These are phyloP conservation scores for Saccharomyces mikatae DNA, from an alignment of 805 yeast genomes.

Conservation along the genomic window DNA sequence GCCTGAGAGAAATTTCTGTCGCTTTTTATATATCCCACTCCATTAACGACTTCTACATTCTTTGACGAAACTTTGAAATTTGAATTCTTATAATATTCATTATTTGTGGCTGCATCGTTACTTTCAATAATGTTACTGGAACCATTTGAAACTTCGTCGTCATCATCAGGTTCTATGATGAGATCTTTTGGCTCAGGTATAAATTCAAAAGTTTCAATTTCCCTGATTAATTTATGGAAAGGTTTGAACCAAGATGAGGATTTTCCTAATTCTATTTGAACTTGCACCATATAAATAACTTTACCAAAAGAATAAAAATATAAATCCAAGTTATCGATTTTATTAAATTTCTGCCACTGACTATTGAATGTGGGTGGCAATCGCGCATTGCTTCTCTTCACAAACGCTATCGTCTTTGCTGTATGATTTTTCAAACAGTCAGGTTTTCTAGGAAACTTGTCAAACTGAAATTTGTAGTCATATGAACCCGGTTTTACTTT, in stretches of 20 bases:
- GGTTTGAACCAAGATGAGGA: constrained; percentile 25
- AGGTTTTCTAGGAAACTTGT: constrained; percentile 21
- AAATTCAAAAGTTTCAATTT: constrained; percentile 17
- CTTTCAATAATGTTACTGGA: background rate
- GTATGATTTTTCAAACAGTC: constrained; percentile 21
- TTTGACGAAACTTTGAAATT: background rate
- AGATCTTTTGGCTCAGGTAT: constrained; percentile 21
- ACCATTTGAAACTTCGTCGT: background rate
- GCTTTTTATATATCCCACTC: background rate
- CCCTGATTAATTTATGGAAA: constrained; percentile 18
- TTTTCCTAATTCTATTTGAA: constrained; percentile 24
- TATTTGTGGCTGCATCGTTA: background rate
- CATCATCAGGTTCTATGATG: constrained; percentile 10
- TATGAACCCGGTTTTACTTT: constrained; percentile 24
- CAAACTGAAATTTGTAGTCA: constrained; percentile 21
- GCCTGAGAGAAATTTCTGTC: constrained; percentile 1
- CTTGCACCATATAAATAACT: constrained; percentile 23
- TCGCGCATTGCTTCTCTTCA: constrained; percentile 13
- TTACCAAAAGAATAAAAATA: constrained; percentile 26
- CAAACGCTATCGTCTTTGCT: constrained; percentile 14
- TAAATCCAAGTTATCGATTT: constrained; percentile 19
- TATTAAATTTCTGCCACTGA: constrained; percentile 18
- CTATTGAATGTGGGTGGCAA: constrained; percentile 28
- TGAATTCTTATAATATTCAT: background rate
- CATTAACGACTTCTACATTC: background rate